phyloP scores from a whole-genome alignment of 2,329 filamentous ascomycete species.

The Scortechinia acanthostroma region DNA sequence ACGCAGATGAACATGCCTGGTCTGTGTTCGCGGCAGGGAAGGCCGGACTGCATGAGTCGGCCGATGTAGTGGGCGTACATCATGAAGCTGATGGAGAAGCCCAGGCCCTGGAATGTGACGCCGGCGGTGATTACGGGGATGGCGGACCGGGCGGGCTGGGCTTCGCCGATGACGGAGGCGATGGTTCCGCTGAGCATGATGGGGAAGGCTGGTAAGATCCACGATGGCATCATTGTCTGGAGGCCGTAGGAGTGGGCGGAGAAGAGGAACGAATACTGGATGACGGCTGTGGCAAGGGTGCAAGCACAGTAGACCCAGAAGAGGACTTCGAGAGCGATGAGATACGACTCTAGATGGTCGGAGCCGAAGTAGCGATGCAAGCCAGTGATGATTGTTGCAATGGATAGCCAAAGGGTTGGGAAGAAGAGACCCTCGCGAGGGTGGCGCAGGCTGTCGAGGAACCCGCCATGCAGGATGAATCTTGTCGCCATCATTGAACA shows the following conservation, averaged over 20 bases:
- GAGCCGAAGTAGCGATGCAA: constrained; percentile 25
- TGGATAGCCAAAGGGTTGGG: constrained; percentile 51
- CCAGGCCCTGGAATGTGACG: constrained; percentile 40
- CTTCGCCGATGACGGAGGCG: constrained; percentile 33
- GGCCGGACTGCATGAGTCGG: constrained; percentile 38
- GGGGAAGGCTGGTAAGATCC: constrained; percentile 45
- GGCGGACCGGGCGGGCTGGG: constrained; percentile 32
- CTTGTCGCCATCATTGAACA: constrained; percentile 44
- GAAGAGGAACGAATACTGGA: constrained; percentile 17
- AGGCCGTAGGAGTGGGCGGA: constrained; percentile 29
- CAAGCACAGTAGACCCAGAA: constrained; percentile 42
- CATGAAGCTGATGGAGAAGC: constrained; percentile 39
- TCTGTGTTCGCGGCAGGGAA: constrained; percentile 34
- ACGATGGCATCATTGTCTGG: constrained; percentile 41
- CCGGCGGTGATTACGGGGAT: constrained; percentile 42
- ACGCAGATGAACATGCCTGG: constrained; percentile 47
- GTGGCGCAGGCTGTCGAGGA: constrained; percentile 43
- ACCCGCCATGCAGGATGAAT: constrained; percentile 48
- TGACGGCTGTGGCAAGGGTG: constrained; percentile 16
- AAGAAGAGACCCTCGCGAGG: constrained; percentile 52
- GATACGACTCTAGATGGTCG: not conserved
- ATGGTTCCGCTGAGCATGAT: constrained; percentile 44
- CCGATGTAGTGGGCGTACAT: constrained; percentile 43
- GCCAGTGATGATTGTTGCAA: constrained; percentile 51
- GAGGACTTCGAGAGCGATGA: constrained; percentile 28